Percentiles rank a stretch among this genome's conserved stretches.
Evolutionary conservation across 331 rosid species (phyloP).

Genomic region (Stylosanthes scabra): DNA sequence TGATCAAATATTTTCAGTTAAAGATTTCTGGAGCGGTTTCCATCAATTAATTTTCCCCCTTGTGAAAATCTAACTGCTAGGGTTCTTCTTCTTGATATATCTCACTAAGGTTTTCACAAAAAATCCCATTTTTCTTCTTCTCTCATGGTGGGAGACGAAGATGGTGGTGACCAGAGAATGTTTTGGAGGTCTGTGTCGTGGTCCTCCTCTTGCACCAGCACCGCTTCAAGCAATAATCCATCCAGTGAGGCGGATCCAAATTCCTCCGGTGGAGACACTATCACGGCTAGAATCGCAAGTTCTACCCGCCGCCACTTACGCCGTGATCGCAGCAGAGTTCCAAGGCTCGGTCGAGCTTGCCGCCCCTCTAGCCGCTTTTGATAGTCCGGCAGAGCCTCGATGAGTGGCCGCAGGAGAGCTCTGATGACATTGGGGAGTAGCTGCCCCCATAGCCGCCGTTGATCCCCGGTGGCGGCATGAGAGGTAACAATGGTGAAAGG

Average conservation of each 20-base stretch:
- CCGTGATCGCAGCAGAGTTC: constrained; percentile 92
- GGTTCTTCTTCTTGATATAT: not conserved
- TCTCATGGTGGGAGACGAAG: constrained; percentile 85
- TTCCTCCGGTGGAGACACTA: constrained; percentile 40
- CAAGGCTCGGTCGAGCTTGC: constrained; percentile 88
- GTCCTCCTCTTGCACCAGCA: constrained; percentile 55
- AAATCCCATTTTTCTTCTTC: not conserved
- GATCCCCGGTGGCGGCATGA: constrained; percentile 81
- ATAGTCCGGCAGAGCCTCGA: constrained; percentile 92
- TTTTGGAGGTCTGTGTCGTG: constrained; percentile 97
- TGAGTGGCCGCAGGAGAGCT: constrained; percentile 97
- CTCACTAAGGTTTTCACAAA: constrained; percentile 23
- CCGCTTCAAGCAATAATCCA: constrained; percentile 46
- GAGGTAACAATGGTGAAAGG: constrained; percentile 74
- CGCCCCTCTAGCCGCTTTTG: constrained; percentile 91
- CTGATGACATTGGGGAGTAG: constrained; percentile 98
- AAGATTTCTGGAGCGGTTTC: constrained; percentile 33
- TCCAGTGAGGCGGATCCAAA: constrained; percentile 59
- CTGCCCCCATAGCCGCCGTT: constrained; percentile 68
- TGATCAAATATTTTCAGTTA: constrained; percentile 3
- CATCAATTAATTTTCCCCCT: not conserved
- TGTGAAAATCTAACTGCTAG: constrained; percentile 35
- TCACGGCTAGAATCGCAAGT: constrained; percentile 57
- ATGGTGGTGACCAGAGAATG: constrained; percentile 70
- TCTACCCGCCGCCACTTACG: constrained; percentile 76